Conservation (phyloP, 1,284 basidiomycete species). For the Fomitopsis palustris region DNA sequence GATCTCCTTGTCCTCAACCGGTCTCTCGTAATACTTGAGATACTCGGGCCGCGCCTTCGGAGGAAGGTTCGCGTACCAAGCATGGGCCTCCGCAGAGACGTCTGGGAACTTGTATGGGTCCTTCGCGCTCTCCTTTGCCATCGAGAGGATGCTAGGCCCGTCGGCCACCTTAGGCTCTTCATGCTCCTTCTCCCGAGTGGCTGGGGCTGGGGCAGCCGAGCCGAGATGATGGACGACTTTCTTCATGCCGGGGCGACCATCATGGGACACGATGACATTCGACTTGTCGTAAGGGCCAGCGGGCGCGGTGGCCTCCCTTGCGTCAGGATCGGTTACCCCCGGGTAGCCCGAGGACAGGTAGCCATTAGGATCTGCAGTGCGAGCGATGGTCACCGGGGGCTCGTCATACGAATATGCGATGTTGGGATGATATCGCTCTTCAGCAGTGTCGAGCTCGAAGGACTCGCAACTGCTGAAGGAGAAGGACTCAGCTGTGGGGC, state of each 20-base stretch:
- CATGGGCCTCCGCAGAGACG: no score
- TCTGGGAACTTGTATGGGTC: no score
- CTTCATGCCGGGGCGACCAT: neutral
- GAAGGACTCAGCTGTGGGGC: neutral
- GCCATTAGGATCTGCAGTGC: neutral
- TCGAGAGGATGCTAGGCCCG: no score
- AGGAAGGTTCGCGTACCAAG: no score
- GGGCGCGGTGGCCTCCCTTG: neutral
- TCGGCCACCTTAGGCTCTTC: no score
- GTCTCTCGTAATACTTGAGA: no score
- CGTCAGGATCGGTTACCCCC: neutral
- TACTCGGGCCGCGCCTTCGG: no score
- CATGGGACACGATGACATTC: neutral
- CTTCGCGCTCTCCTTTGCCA: no score
- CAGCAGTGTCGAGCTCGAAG: neutral
- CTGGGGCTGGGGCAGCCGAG: neutral
- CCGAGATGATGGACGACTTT: neutral
- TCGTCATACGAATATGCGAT: neutral
- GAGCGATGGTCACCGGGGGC: neutral
- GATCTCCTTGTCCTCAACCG: neutral
- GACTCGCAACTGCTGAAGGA: neutral
- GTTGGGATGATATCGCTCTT: neutral
- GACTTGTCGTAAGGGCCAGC: neutral
- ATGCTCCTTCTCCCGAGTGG: neutral
- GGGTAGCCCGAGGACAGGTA: neutral